phyloP scores from a whole-genome alignment of 148 eudicot species.

The Oxyria digyna region DNA sequence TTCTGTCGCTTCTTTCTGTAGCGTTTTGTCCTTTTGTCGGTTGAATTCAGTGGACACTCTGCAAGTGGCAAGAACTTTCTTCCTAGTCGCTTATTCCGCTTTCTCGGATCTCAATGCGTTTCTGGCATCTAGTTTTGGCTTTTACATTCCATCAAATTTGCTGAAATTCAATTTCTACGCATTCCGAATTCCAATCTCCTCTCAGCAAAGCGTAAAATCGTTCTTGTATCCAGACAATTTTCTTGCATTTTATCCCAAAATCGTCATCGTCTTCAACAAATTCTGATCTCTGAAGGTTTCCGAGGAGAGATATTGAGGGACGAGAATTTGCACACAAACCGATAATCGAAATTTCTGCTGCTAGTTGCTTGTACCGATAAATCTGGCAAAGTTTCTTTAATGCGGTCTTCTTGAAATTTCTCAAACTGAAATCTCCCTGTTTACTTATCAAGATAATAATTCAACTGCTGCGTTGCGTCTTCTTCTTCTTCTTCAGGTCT shows the following conservation, averaged over 20 bases:
- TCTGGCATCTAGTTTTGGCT: not conserved
- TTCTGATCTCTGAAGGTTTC: not conserved
- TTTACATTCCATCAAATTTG: not conserved
- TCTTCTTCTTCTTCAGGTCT: not conserved
- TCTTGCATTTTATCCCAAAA: not conserved
- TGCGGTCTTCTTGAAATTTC: not conserved
- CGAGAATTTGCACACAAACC: not conserved
- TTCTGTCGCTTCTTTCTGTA: not conserved
- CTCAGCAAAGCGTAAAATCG: not conserved
- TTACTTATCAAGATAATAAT: constrained; percentile 2
- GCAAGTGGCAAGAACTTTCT: not conserved
- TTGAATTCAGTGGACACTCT: not conserved
- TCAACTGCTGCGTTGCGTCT: not conserved
- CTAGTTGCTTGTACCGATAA: not conserved
- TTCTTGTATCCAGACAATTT: not conserved
- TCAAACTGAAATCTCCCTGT: not conserved
- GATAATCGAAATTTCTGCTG: not conserved
- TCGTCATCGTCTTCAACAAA: not conserved
- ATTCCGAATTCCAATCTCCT: not conserved
- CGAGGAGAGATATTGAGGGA: not conserved
- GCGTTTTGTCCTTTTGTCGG: not conserved
- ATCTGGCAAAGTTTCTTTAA: not conserved
- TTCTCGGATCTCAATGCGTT: constrained; percentile 1
- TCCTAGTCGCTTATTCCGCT: not conserved
- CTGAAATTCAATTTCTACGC: not conserved